A percentile compares a stretch with the other conserved stretches of the same genome.
phyloP scores from a whole-genome alignment of 106 monocot genomes.

The Acanthochlamys bracteata region DNA sequence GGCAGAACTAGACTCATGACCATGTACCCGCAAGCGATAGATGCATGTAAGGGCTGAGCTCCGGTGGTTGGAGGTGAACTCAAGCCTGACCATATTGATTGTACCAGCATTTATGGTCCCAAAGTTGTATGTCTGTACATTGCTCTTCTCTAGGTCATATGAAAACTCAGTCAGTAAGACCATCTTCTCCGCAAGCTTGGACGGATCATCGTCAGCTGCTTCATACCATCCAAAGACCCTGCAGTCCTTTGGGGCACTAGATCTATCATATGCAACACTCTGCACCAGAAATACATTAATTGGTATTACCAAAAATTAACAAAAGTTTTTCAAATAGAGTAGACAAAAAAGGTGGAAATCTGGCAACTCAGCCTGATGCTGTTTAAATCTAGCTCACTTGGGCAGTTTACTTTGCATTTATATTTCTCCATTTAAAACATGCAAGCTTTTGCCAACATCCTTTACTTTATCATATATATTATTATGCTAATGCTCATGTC shows the following conservation, averaged over 20 bases:
- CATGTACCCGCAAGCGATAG: slow-evolving; percentile 32
- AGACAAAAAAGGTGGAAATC: no score
- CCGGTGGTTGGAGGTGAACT: slow-evolving; percentile 31
- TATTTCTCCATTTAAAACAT: no score
- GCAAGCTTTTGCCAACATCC: no score
- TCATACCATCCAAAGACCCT: slow-evolving; percentile 10
- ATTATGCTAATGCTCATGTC: no score
- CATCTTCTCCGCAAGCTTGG: slow-evolving; percentile 3
- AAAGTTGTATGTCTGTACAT: slow-evolving; percentile 21
- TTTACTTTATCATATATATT: no score
- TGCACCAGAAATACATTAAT: no score
- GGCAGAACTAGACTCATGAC: slow-evolving; percentile 9
- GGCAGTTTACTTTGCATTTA: no score
- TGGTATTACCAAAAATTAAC: no score
- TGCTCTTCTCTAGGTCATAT: slow-evolving; percentile 25
- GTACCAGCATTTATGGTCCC: background rate
- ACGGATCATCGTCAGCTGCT: background rate
- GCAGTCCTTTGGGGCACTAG: slow-evolving; percentile 10
- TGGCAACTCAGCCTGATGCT: no score
- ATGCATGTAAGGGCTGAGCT: slow-evolving; percentile 21
- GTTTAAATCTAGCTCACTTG: no score
- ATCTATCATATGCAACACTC: slow-evolving; percentile 15
- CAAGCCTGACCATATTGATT: slow-evolving; percentile 20
- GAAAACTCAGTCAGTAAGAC: slow-evolving; percentile 11
- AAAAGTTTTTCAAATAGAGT: no score